Evolutionary conservation across 2,329 filamentous ascomycete species (phyloP).

Genomic region (Hyphodiscus sp.): DNA sequence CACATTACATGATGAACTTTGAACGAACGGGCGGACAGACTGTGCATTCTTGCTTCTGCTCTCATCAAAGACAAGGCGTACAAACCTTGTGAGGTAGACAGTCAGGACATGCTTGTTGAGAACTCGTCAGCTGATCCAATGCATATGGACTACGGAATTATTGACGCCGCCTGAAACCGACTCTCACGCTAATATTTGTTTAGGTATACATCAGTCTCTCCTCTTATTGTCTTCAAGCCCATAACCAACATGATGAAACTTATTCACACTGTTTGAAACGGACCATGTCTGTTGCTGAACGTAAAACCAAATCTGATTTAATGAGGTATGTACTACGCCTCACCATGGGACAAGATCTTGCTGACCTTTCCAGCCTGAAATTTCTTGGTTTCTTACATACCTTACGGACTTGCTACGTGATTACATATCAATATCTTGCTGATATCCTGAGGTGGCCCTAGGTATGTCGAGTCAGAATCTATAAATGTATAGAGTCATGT

Average conservation of each 20-base stretch:
- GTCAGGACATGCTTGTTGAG: conserved; percentile 36
- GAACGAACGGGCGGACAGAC: conserved; percentile 42
- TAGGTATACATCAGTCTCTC: conserved; percentile 15
- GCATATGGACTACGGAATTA: conserved; percentile 17
- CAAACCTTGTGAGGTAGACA: conserved; percentile 33
- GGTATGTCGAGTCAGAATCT: conserved; percentile 7
- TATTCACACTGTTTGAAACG: conserved; percentile 39
- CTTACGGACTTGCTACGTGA: conserved; percentile 3
- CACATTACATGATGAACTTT: conserved; percentile 36
- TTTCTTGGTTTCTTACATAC: conserved; percentile 23
- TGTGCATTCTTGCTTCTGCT: conserved; percentile 31
- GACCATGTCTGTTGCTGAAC: conserved; percentile 31
- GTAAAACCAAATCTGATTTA: conserved; percentile 38
- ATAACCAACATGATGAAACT: conserved; percentile 34
- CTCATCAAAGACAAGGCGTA: conserved; percentile 34
- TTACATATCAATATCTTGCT: conserved; percentile 12
- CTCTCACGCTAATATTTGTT: conserved; percentile 12
- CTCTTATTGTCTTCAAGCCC: conserved; percentile 8
- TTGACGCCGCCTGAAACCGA: conserved; percentile 6
- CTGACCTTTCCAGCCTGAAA: conserved; percentile 28
- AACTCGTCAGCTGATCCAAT: conserved; percentile 38
- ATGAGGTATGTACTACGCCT: conserved; percentile 32
- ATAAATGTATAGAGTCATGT: not conserved
- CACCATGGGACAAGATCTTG: not conserved
- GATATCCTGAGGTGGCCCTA: conserved; percentile 13